phyloP scores from a whole-genome alignment of 305 asterid species.

The Euphrasia arctica region DNA sequence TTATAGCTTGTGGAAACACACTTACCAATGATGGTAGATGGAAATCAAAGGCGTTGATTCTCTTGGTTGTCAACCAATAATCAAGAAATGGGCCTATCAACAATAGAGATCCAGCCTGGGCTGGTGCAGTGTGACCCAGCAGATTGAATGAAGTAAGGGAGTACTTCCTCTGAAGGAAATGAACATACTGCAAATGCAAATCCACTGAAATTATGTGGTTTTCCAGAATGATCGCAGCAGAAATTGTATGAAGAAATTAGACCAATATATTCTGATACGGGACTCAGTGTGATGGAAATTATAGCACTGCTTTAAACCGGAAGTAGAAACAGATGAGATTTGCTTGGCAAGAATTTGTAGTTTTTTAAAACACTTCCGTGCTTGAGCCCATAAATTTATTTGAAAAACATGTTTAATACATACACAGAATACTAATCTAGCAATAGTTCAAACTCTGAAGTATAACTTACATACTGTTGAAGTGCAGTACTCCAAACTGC shows the following conservation, averaged over 20 bases:
- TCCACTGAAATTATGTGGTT: conserved; percentile 18
- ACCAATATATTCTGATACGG: not conserved
- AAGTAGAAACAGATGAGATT: conserved; percentile 3
- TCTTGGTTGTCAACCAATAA: conserved; percentile 82
- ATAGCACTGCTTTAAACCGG: conserved; percentile 11
- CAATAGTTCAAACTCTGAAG: conserved; percentile 11
- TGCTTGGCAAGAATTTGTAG: conserved; percentile 15
- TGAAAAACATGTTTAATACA: not conserved
- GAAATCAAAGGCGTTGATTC: conserved; percentile 65
- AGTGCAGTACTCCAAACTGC: conserved; percentile 62
- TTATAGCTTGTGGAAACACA: conserved; percentile 24
- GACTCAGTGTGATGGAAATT: conserved; percentile 6
- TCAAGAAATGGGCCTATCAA: conserved; percentile 79
- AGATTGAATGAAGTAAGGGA: conserved; percentile 88
- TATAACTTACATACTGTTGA: conserved; percentile 57
- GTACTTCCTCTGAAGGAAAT: conserved; percentile 81
- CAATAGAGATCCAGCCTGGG: conserved; percentile 74
- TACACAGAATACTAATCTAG: conserved; percentile 6
- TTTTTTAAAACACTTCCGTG: conserved; percentile 7
- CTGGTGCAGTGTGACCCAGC: conserved; percentile 93
- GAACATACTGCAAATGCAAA: conserved; percentile 72
- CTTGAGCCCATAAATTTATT: conserved; percentile 19
- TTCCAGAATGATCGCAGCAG: conserved; percentile 19
- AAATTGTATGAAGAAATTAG: conserved; percentile 7
- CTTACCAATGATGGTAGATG: conserved; percentile 63